Conservation (phyloP, 2,329 filamentous ascomycete species). For the Fusarium paranaense region DNA sequence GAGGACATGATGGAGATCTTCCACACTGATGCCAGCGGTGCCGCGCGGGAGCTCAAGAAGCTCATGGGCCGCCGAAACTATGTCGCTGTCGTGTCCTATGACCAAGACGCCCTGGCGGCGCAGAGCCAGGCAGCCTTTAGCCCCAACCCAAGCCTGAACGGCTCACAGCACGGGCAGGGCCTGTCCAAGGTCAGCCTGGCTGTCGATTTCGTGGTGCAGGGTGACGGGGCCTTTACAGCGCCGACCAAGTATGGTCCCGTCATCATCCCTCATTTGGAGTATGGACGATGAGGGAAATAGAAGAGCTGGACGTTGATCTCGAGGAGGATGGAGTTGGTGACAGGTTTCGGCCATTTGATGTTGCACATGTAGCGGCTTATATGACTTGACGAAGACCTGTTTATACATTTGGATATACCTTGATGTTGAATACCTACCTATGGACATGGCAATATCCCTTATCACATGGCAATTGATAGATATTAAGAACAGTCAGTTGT, state of each 20-base stretch:
- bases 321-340: background rate
- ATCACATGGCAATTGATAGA: background rate
- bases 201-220: slow-evolving; percentile 97
- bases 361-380: slow-evolving; percentile 34
- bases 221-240: slow-evolving; percentile 81
- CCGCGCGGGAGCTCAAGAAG: slow-evolving; percentile 84
- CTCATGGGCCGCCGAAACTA: slow-evolving; percentile 96
- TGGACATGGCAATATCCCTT: background rate
- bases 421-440: slow-evolving; percentile 17
- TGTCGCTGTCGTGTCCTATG: slow-evolving; percentile 91
- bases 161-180: slow-evolving; percentile 53
- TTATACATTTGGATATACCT: slow-evolving; percentile 41
- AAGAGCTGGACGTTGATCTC: background rate
- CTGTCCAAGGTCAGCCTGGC: slow-evolving; percentile 83
- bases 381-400: slow-evolving; percentile 36
- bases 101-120: slow-evolving; percentile 77
- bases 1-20: slow-evolving; percentile 99
- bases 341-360: background rate
- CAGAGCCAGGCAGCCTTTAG: slow-evolving; percentile 52
- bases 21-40: slow-evolving; percentile 90
- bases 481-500: background rate
- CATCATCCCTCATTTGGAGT: slow-evolving; percentile 88
- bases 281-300: slow-evolving; percentile 60
- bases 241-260: slow-evolving; percentile 98
- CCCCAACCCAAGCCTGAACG: slow-evolving; percentile 50